These are phyloP conservation scores for Naganishia friedmannii DNA, from an alignment of 768 basidiomycete species.

Conservation along the genomic window DNA sequence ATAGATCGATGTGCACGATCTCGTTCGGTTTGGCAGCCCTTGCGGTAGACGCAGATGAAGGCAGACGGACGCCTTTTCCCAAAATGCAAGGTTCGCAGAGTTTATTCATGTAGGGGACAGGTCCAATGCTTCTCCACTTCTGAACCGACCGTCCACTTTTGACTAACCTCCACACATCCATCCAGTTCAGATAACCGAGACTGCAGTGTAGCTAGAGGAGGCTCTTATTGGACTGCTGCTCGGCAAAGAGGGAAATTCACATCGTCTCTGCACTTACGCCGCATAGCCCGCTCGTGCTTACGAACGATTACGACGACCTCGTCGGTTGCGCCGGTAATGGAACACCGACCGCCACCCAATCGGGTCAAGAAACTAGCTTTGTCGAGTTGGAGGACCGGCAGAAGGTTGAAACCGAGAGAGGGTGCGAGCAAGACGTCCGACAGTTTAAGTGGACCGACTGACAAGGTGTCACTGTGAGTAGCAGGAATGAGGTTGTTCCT, in stretches of 20 bases:
- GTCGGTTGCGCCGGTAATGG: background rate
- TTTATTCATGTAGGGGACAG: background rate
- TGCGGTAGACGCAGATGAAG: too few relatives aligned
- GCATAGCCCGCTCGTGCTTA: too few relatives aligned
- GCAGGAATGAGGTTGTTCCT: background rate
- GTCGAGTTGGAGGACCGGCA: background rate
- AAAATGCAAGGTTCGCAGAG: conserved; percentile 8
- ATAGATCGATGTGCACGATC: conserved; percentile 5
- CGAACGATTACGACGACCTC: background rate
- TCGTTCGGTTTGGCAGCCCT: background rate
- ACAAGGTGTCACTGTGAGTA: background rate
- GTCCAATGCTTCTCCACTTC: background rate
- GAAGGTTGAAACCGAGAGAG: conserved; percentile 7
- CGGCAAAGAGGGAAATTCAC: background rate
- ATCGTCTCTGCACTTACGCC: too few relatives aligned
- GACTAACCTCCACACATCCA: conserved; percentile 5
- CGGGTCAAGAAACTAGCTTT: background rate
- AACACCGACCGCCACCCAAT: background rate
- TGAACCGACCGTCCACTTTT: background rate
- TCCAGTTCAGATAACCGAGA: conserved; percentile 14
- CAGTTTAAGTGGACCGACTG: background rate
- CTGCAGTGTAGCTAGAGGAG: conserved; percentile 5
- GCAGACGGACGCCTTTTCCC: conserved; percentile 11
- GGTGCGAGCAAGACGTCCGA: background rate
- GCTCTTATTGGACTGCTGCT: background rate